Evolutionary conservation across 495 filamentous ascomycete genomes (phyloP), one percentile per base, ranked within the genome.

Genomic region (Halenospora varia): DNA sequence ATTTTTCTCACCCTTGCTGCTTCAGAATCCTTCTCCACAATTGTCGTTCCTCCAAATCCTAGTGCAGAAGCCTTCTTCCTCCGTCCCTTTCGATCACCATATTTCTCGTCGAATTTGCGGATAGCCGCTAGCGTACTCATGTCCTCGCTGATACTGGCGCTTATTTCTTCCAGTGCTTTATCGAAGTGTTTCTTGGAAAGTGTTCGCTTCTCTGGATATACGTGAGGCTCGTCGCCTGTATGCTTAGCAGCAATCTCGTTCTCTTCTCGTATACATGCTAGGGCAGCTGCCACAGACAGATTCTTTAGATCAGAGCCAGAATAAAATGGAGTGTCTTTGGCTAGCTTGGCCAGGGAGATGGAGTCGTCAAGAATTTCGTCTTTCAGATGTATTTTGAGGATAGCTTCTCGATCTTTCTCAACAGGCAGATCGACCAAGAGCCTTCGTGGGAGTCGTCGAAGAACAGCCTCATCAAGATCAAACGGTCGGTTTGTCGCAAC

Each of bases 251-350:
- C 82, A 2, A 78, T 65, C 25, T 77, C 73, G 60, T 86, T 87
- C 65, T 92, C 89, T 65, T 97, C 90, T 13, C 89, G 82, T 0
- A 97, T 90, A 42, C 89, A 93, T 17, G 87, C 88, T 61, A 97
- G 78, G 0, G 94, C 94, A 0, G 94, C 94, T 2, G 92, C 87
- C 2, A 98, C 95, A 35, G 83, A 88, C 13, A 97, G 66, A 59
- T 98, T 97, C 77, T 98, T 98, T 22, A 97, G 76, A 66, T 98
- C 94, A 1, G 87, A 92, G n/a, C 94, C 94, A 0, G 92, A 96
- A 70, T 97, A 97, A n/a, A 97, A 78, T 0, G 90, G 86, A 0
- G 95, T 97, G 23, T 85, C 82, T 3, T 75, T 77, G 0, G 92
- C 88, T 19, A 97, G 71, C 1, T 82, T 75, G 3, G 79, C 71